Base-by-base conservation (phyloP, 805 yeast genomes). In the Ogataea nitratoaversa region DNA sequence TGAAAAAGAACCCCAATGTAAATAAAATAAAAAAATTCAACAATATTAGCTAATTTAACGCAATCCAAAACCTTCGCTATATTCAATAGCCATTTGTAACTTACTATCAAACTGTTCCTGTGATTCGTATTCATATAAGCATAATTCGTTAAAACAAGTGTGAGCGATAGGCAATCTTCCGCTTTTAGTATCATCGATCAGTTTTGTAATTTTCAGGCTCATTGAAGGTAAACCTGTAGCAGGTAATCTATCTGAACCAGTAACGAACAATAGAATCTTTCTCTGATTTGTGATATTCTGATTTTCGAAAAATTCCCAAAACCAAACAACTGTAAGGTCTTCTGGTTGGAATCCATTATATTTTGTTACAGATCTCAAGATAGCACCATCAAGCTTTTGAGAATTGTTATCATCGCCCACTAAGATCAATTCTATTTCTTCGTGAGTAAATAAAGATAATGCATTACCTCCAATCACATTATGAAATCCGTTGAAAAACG, bases 111-210 rank as follows among this genome's bases (percentile, higher is more conserved):
- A 64, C 46, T 75, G 77, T n/a, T 72, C 76, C 43, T 67, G 66
- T 5, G 74, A 56, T 12, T 62, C 49, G 59, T 91, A 91, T 28
- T 79, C 79, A 60, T 79, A 84, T 5, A 93, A 50, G 40, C 91
- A 83, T 19, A 91, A 58, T 65, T 91, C 96, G 57, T 91, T 93
- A 67, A 93, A 91, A 53, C 99, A 91, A 0, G 98, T 93, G 57
- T 91, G 98, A 0, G 97, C 88, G 13, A 83, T 66, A 0, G 98
- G 98, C 14, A 90, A 63, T 35, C 82, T 66, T 2, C 73, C 68
- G 24, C 67, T 66, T 12, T 30, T 8, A 12, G 36, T 45, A 19
- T 35, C 41, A 27, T 44, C 52, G 6, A 36, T 41, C 11, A 66
- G 52, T 40, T 74, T 73, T 13, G 82, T 75, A n/a, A 91, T 75